Conservation (phyloP, 169 alveolate species). For the Plasmodium inui region DNA sequence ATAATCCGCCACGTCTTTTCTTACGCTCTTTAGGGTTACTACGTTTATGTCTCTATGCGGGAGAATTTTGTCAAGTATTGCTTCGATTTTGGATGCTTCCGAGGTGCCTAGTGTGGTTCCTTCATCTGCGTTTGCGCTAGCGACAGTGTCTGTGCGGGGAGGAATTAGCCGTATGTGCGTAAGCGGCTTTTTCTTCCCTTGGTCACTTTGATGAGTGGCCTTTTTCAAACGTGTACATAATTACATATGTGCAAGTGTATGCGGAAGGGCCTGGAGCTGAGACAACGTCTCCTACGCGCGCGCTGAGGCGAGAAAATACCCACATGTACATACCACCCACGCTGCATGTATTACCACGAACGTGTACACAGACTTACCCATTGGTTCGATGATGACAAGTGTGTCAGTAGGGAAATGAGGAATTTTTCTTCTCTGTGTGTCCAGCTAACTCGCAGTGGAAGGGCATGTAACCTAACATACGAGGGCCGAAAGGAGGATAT, state of each 20-base stretch:
- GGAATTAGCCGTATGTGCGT: not conserved
- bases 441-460: not conserved
- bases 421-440: not conserved
- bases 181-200: not conserved
- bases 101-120: not conserved
- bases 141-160: not conserved
- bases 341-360: not conserved
- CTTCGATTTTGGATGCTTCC: constrained; percentile 45
- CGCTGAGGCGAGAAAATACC: not conserved
- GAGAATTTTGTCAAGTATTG: constrained; percentile 53
- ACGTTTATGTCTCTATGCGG: constrained; percentile 54
- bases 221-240: not conserved
- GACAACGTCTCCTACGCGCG: not conserved
- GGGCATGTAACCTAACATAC: not conserved
- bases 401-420: not conserved
- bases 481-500: not conserved
- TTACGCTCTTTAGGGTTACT: constrained; percentile 61
- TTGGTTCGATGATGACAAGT: not conserved
- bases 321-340: not conserved
- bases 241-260: not conserved
- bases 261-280: not conserved
- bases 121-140: not conserved
- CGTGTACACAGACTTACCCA: not conserved
- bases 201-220: not conserved
- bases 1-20: constrained; percentile 71